Evolutionary conservation across 2,329 filamentous ascomycete genomes (phyloP).

Genomic region (Macrophomina pseudophaseolina): DNA sequence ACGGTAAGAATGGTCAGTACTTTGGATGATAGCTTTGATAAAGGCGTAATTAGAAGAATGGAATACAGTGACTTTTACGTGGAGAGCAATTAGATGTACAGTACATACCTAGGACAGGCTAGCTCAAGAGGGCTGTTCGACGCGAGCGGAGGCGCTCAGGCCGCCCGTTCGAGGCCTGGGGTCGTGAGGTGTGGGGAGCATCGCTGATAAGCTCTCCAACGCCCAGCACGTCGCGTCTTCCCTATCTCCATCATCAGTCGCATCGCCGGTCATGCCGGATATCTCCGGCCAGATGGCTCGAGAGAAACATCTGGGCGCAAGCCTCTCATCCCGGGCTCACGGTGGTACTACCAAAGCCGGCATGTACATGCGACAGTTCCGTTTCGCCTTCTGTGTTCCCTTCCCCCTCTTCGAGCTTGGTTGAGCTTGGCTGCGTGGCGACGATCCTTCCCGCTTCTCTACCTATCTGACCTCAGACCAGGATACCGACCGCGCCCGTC

Average conservation of each 20-base stretch:
- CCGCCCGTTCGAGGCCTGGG: slow-evolving; percentile 3
- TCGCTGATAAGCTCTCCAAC: slow-evolving; percentile 6
- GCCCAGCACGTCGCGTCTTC: background rate
- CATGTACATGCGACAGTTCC: background rate
- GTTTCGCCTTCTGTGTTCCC: background rate
- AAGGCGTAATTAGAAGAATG: background rate
- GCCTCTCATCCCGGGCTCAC: background rate
- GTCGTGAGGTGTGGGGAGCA: slow-evolving; percentile 6
- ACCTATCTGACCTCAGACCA: slow-evolving; percentile 7
- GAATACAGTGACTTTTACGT: background rate
- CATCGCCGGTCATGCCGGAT: background rate
- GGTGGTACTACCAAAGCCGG: background rate
- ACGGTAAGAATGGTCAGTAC: no score
- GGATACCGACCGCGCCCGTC: background rate
- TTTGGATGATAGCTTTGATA: no score
- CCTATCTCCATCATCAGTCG: background rate
- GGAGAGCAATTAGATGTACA: background rate
- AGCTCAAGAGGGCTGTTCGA: background rate
- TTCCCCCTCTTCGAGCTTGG: slow-evolving; percentile 6
- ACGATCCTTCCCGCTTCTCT: background rate
- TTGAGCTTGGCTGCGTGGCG: background rate
- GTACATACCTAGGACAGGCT: background rate
- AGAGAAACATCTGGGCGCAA: background rate
- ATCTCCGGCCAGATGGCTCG: slow-evolving; percentile 1
- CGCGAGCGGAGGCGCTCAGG: slow-evolving; percentile 6